A percentile compares a stretch with the other conserved stretches of the same genome.
phyloP scores from a whole-genome alignment of 2,329 filamentous ascomycete species.

The Catunica adiposa region DNA sequence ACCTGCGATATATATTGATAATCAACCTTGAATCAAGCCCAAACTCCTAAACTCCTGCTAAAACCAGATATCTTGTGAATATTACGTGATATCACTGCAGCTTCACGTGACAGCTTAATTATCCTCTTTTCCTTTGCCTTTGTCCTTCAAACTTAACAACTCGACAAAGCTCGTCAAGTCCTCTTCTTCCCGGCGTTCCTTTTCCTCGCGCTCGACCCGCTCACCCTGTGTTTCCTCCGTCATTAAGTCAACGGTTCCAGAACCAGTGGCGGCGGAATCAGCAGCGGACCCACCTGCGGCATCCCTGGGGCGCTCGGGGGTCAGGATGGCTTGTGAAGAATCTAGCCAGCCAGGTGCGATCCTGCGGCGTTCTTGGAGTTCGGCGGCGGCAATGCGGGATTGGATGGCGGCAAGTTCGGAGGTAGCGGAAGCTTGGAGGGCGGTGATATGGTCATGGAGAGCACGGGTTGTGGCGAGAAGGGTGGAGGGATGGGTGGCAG shows the following conservation, averaged over 20 bases:
- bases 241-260: conserved; percentile 14
- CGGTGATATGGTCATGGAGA: conserved; percentile 57
- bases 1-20: too few species aligned
- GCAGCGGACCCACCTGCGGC: too few species aligned
- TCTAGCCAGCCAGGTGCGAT: conserved; percentile 71
- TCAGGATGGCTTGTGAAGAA: conserved; percentile 34
- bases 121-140: neutral
- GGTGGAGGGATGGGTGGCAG: conserved; percentile 73
- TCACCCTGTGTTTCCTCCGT: conserved; percentile 29
- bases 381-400: conserved; percentile 43
- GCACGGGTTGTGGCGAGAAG: conserved; percentile 70
- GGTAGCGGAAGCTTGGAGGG: conserved; percentile 51
- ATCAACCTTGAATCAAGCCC: too few species aligned
- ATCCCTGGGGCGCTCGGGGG: neutral
- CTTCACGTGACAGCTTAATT: neutral
- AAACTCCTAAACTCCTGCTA: too few species aligned
- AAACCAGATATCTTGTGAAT: neutral
- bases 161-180: conserved; percentile 8
- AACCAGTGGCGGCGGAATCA: conserved; percentile 17
- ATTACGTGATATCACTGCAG: too few species aligned
- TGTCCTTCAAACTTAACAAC: conserved; percentile 12
- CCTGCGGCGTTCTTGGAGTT: conserved; percentile 63
- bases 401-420: conserved; percentile 54
- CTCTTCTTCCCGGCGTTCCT: conserved; percentile 6
- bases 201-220: conserved; percentile 4